Conservation (phyloP, 2,329 filamentous ascomycete genomes). For the Chalaropsis ovoidea region DNA sequence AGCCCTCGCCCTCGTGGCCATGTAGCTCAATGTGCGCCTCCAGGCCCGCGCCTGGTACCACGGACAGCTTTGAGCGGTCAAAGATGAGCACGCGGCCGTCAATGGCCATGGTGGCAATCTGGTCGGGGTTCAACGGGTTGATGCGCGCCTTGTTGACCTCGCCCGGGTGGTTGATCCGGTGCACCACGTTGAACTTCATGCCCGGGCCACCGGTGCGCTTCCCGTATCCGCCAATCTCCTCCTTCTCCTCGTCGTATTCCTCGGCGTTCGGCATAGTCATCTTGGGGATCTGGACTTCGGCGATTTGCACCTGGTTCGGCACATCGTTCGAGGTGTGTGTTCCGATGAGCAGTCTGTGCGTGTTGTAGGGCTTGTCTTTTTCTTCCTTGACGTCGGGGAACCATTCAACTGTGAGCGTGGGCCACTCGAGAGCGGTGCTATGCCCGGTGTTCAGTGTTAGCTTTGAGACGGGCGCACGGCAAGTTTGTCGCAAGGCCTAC, state of each 20-base stretch:
- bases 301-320: conserved; percentile 88
- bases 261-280: conserved; percentile 60
- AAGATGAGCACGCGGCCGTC: conserved; percentile 86
- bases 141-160: conserved; percentile 99
- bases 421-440: conserved; percentile 90
- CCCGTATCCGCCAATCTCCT: conserved; percentile 89
- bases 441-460: neutral
- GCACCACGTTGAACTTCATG: conserved; percentile 83
- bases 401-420: conserved; percentile 95
- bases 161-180: conserved; percentile 91
- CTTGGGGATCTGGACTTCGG: conserved; percentile 86
- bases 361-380: conserved; percentile 74
- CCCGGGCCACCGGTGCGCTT: conserved; percentile 57
- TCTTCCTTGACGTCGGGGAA: conserved; percentile 87
- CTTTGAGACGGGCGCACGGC: conserved; percentile 1
- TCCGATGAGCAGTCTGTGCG: conserved; percentile 82
- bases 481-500: conserved; percentile 33
- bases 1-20: conserved; percentile 82
- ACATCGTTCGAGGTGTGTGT: conserved; percentile 84
- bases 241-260: conserved; percentile 83
- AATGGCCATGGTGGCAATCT: conserved; percentile 86
- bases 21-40: conserved; percentile 75
- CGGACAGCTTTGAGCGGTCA: conserved; percentile 87
- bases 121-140: conserved; percentile 91
- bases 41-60: conserved; percentile 60